A percentile compares a stretch with the other conserved stretches of the same genome.
These are phyloP conservation scores for Leccinellum luteum DNA, from an alignment of 768 basidiomycete genomes.

Conservation along the genomic window DNA sequence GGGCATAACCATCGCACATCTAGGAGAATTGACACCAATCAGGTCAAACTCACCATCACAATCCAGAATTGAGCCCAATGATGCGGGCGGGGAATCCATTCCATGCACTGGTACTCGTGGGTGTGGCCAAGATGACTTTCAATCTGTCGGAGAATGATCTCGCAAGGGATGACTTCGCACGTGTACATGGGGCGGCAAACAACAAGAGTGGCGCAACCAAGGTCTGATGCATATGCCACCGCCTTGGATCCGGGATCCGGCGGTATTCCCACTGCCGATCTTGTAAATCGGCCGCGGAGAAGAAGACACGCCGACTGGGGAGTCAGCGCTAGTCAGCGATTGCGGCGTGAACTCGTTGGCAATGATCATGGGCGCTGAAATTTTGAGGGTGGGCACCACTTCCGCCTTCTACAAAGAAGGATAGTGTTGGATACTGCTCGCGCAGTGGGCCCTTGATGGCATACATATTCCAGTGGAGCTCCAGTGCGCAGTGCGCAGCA, in stretches of 20 bases:
- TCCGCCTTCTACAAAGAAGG: not conserved
- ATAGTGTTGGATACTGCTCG: not conserved
- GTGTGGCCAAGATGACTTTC: too few species aligned
- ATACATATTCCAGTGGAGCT: too few species aligned
- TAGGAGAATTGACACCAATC: not conserved
- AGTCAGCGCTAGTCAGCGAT: not conserved
- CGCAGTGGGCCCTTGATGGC: not conserved
- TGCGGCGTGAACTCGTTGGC: not conserved
- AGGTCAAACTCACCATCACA: not conserved
- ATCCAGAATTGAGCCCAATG: not conserved
- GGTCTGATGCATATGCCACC: too few species aligned
- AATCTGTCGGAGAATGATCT: too few species aligned
- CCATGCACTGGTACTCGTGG: not conserved
- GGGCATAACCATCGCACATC: too few species aligned
- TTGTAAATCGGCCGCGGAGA: not conserved
- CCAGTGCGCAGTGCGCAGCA: not conserved
- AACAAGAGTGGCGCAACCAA: not conserved
- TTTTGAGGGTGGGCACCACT: not conserved
- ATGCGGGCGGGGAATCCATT: not conserved
- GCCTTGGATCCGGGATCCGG: not conserved
- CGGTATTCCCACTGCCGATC: not conserved
- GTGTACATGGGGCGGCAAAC: not conserved
- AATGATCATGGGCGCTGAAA: not conserved
- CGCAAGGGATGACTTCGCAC: not conserved
- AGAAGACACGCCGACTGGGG: not conserved